Evolutionary conservation across 306 rosid species (phyloP).

Genomic region (Sphenostylis stenocarpa): DNA sequence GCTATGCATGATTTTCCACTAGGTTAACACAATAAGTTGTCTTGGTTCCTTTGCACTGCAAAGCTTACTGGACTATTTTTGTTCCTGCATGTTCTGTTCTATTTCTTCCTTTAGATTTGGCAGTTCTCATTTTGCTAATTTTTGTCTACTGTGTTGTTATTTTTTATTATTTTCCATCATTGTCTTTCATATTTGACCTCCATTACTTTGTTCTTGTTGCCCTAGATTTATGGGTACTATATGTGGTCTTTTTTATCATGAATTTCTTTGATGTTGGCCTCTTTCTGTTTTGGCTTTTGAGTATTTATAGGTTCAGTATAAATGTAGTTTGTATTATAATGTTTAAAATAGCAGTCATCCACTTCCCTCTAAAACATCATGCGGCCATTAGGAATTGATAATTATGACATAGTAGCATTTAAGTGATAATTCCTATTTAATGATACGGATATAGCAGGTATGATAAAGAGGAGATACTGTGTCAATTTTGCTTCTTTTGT

Average conservation of each 20-base stretch:
- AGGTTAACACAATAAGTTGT: not conserved
- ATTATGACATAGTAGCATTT: not conserved
- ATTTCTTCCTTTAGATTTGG: not conserved
- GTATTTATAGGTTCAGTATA: not conserved
- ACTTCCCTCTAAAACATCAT: not conserved
- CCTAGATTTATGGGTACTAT: not conserved
- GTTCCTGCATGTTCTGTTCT: not conserved
- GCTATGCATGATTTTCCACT: not conserved
- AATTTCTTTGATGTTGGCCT: not conserved
- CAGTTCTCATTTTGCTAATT: not conserved
- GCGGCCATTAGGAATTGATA: not conserved
- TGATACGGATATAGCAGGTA: not conserved
- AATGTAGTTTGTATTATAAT: not conserved
- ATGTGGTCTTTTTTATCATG: not conserved
- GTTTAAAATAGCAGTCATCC: not conserved
- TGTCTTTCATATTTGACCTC: not conserved
- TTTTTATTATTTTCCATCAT: not conserved
- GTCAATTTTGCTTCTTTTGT: not conserved
- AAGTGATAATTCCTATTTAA: not conserved
- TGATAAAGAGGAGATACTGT: constrained; percentile 4
- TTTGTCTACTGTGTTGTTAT: not conserved
- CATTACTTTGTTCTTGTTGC: not conserved
- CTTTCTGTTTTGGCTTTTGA: not conserved
- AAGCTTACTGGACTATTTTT: not conserved
- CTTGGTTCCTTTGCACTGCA: not conserved